Conservation (phyloP, 2,329 filamentous ascomycete species). For the Claviceps maximensis region DNA sequence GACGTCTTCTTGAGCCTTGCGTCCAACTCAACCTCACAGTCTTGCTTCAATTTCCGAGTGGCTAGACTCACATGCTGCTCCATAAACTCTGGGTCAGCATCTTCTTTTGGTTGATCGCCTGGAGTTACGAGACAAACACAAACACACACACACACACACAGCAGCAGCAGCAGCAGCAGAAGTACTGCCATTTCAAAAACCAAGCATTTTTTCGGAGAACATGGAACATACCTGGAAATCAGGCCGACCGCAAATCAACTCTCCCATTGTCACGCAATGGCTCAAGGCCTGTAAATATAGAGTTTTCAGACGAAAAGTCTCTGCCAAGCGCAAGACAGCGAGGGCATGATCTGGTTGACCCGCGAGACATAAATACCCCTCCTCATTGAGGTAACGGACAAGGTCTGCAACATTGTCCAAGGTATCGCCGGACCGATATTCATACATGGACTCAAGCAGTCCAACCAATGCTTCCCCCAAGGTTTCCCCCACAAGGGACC, state of each 20-base stretch:
- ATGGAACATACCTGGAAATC: slow-evolving; percentile 45
- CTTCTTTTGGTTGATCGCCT: not conserved
- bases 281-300: slow-evolving; percentile 62
- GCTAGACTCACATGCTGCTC: slow-evolving; percentile 36
- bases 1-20: slow-evolving; percentile 44
- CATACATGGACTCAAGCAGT: slow-evolving; percentile 51
- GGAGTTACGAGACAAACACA: not conserved
- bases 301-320: slow-evolving; percentile 48
- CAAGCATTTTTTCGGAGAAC: not conserved
- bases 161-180: not conserved
- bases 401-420: slow-evolving; percentile 40
- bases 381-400: slow-evolving; percentile 46
- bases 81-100: not conserved
- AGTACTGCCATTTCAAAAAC: not conserved
- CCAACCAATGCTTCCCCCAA: slow-evolving; percentile 51
- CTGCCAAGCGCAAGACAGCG: slow-evolving; percentile 53
- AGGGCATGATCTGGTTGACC: slow-evolving; percentile 55
- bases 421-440: slow-evolving; percentile 47
- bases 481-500: slow-evolving; percentile 52
- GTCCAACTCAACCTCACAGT: slow-evolving; percentile 52
- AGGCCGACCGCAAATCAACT: slow-evolving; percentile 38
- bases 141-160: not conserved
- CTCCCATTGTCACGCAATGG: slow-evolving; percentile 68
- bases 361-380: slow-evolving; percentile 56
- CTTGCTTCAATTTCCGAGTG: slow-evolving; percentile 52